Conservation (phyloP, 495 filamentous ascomycete species). For the Umbilicaria muhlenbergii region DNA sequence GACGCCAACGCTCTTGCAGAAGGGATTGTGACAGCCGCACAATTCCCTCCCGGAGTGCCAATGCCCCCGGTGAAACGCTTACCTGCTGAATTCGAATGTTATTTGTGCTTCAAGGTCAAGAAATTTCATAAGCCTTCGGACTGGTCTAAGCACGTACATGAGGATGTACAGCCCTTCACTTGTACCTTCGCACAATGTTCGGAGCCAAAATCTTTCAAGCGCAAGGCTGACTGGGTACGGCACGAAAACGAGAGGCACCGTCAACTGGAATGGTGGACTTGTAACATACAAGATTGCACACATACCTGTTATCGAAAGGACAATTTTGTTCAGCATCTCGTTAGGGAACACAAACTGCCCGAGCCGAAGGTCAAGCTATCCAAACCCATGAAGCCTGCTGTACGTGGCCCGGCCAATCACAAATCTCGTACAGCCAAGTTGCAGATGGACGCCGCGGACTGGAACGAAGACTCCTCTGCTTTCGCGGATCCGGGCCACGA, state of each 20-base stretch:
- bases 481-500: conserved; percentile 21
- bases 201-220: conserved; percentile 89
- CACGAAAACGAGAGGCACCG: conserved; percentile 92
- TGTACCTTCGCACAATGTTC: conserved; percentile 78
- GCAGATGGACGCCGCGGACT: conserved; percentile 26
- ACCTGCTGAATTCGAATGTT: conserved; percentile 85
- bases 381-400: conserved; percentile 19
- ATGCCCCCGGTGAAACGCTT: conserved; percentile 64
- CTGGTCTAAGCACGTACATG: conserved; percentile 96
- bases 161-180: conserved; percentile 90
- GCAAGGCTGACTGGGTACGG: conserved; percentile 94
- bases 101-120: conserved; percentile 78
- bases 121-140: conserved; percentile 90
- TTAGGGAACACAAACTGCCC: conserved; percentile 78
- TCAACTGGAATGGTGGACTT: conserved; percentile 87
- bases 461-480: conserved; percentile 22
- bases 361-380: conserved; percentile 51
- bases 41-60: conserved; percentile 70
- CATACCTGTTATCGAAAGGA: conserved; percentile 85
- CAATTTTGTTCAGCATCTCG: conserved; percentile 90
- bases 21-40: conserved; percentile 47
- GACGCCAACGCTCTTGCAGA: conserved; percentile 47
- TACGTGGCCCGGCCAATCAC: conserved; percentile 13
- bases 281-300: conserved; percentile 61
- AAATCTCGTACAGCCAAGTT: conserved; percentile 10